phyloP scores from a whole-genome alignment of 768 basidiomycete genomes.

The Cantharellus cinnabarinus region DNA sequence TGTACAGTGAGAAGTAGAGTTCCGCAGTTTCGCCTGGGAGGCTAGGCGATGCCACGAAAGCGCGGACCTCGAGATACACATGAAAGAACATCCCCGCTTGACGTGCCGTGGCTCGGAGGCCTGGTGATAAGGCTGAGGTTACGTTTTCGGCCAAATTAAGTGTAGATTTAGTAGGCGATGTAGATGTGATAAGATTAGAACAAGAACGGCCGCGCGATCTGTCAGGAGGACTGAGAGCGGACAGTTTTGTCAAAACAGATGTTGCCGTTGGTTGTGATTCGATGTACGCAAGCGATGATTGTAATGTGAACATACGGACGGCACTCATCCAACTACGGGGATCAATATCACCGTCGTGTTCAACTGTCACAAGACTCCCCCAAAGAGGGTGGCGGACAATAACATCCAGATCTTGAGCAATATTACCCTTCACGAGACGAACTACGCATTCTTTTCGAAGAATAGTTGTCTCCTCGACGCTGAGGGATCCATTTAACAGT shows the following conservation, averaged over 20 bases:
- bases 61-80: conserved; percentile 73
- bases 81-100: conserved; percentile 43
- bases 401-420: conserved; percentile 81
- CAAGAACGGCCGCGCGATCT: not conserved
- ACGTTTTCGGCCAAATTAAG: not conserved
- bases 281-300: conserved; percentile 61
- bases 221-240: conserved; percentile 10
- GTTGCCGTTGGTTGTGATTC: conserved; percentile 19
- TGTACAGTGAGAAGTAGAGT: conserved; percentile 84
- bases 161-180: not conserved
- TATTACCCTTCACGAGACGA: conserved; percentile 71
- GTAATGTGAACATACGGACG: conserved; percentile 81
- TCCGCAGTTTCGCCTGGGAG: conserved; percentile 83
- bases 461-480: conserved; percentile 63
- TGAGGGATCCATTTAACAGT: conserved; percentile 69
- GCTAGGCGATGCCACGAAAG: conserved; percentile 81
- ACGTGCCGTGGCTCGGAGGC: conserved; percentile 12
- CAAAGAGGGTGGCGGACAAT: conserved; percentile 90
- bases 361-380: conserved; percentile 72
- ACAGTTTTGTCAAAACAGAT: conserved; percentile 21
- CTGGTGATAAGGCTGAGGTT: not conserved
- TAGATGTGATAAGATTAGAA: not conserved
- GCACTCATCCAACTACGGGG: conserved; percentile 73
- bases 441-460: conserved; percentile 75
- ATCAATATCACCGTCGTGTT: conserved; percentile 53